Evolutionary conservation across 805 yeast species (phyloP).

Genomic region (Candida awuae): DNA sequence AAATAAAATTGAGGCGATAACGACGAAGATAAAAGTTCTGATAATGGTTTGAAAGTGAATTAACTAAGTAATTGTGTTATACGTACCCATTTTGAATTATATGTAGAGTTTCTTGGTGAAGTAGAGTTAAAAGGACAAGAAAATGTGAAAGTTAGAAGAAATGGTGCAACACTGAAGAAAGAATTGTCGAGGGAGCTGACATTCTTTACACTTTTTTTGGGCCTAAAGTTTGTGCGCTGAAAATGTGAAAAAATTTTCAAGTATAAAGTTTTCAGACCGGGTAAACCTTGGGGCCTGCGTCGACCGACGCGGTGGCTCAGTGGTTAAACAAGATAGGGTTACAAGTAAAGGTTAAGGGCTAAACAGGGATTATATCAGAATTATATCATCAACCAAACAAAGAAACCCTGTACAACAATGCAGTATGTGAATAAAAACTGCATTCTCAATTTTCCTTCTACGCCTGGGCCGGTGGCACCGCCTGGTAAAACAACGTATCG

Average conservation of each 20-base stretch:
- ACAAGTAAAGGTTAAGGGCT: too few relatives aligned
- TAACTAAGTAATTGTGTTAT: neutral
- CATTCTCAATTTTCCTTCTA: slow-evolving; percentile 64
- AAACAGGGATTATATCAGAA: too few relatives aligned
- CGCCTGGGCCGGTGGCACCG: slow-evolving; percentile 37
- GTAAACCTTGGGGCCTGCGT: slow-evolving; percentile 1
- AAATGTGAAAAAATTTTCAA: neutral
- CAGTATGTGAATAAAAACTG: slow-evolving; percentile 83
- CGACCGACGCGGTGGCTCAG: neutral
- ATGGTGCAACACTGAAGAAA: neutral
- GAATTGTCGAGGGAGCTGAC: neutral
- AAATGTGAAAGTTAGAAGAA: slow-evolving; percentile 1
- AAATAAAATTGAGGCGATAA: too few relatives aligned
- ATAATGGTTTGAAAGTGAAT: neutral
- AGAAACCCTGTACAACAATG: slow-evolving; percentile 65
- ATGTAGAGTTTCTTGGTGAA: slow-evolving; percentile 5
- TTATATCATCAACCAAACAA: slow-evolving; percentile 64
- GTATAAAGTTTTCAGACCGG: neutral
- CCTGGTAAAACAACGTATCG: slow-evolving; percentile 62
- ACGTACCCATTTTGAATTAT: slow-evolving; percentile 13
- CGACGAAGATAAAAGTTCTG: too few relatives aligned
- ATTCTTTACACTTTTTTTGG: neutral
- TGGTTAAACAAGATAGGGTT: too few relatives aligned
- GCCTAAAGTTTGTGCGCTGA: too few relatives aligned
- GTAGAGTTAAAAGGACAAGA: neutral